A percentile compares a stretch with the other conserved stretches of the same genome.
phyloP scores from a whole-genome alignment of 768 basidiomycete genomes.

The Lanmaoa pseudosensibilis region DNA sequence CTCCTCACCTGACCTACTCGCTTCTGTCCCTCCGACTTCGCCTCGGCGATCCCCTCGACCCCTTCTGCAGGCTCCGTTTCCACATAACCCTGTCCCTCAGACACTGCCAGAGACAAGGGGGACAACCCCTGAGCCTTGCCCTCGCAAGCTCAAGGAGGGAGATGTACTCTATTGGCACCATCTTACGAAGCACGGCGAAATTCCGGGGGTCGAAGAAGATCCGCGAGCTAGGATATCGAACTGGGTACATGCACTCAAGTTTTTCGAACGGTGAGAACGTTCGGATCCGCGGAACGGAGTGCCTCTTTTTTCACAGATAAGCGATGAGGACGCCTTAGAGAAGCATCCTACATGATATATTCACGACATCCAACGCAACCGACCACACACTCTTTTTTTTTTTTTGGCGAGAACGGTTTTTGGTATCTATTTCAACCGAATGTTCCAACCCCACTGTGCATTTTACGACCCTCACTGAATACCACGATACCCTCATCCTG shows the following conservation, averaged over 20 bases:
- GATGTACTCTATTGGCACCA: slow-evolving; percentile 78
- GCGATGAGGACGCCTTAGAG: slow-evolving; percentile 5
- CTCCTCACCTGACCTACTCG: slow-evolving; percentile 27
- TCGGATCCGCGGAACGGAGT: slow-evolving; percentile 10
- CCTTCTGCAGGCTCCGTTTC: slow-evolving; percentile 13
- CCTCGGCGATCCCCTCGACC: slow-evolving; percentile 26
- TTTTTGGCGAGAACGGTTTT: slow-evolving; percentile 20
- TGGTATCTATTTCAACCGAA: slow-evolving; percentile 32
- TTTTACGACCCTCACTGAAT: slow-evolving; percentile 30
- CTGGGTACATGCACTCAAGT: slow-evolving; percentile 3
- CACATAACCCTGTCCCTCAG: slow-evolving; percentile 9
- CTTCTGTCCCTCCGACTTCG: slow-evolving; percentile 19
- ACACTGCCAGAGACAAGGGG: slow-evolving; percentile 14
- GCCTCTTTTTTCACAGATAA: slow-evolving; percentile 10
- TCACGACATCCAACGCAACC: slow-evolving; percentile 28
- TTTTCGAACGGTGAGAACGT: slow-evolving; percentile 31
- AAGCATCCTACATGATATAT: slow-evolving; percentile 24
- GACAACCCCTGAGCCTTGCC: slow-evolving; percentile 23
- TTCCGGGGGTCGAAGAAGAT: slow-evolving; percentile 66
- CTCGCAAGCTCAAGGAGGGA: slow-evolving; percentile 50
- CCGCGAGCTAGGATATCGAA: slow-evolving; percentile 44
- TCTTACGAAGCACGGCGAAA: slow-evolving; percentile 67
- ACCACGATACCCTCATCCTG: slow-evolving; percentile 36
- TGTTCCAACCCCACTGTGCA: slow-evolving; percentile 32
- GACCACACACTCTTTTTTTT: slow-evolving; percentile 11